Evolutionary conservation across 495 filamentous ascomycete species (phyloP).

Genomic region (Penicillium taxi): DNA sequence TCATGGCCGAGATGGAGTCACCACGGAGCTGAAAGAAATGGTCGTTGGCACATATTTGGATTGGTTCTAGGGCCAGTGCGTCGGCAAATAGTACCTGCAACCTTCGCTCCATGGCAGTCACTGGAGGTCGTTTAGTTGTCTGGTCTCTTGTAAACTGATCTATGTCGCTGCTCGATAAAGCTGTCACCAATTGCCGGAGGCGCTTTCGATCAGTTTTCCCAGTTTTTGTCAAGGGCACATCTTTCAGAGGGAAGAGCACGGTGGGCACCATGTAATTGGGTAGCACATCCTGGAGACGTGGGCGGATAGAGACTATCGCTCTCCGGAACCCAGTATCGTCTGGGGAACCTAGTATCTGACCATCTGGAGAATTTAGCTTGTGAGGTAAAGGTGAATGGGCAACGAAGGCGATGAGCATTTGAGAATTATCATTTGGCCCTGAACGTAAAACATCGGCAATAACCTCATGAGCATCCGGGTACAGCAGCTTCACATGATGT

Average conservation of each 20-base stretch:
- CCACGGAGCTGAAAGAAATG: background rate
- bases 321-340: background rate
- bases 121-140: background rate
- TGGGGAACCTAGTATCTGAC: background rate
- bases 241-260: background rate
- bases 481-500: no score
- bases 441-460: no score
- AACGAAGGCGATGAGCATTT: no score
- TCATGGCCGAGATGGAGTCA: background rate
- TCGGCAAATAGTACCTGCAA: background rate
- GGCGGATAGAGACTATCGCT: background rate
- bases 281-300: no score
- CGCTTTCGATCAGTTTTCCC: background rate
- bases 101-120: background rate
- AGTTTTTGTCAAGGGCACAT: background rate
- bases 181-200: background rate
- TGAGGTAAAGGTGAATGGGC: background rate
- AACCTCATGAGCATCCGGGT: no score
- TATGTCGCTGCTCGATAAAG: background rate
- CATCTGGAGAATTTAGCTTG: background rate
- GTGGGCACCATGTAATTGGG: background rate
- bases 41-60: background rate
- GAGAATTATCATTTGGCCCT: no score
- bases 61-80: background rate
- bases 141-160: background rate